Evolutionary conservation across 352 stramenopile genomes (phyloP).

Genomic region (Phytophthora fragariaefolia): DNA sequence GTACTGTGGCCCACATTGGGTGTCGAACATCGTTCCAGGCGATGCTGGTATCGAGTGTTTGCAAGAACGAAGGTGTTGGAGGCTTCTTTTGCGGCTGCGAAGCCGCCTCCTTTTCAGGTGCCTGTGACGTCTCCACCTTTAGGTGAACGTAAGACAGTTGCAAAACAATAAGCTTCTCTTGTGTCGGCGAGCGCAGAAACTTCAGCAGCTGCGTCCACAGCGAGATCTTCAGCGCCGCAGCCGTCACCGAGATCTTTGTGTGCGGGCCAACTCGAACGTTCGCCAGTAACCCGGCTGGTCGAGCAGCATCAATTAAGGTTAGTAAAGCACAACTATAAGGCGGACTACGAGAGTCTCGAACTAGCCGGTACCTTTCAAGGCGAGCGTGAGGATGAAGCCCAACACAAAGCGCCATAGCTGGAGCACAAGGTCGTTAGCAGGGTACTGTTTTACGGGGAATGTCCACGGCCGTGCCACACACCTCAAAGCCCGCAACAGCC

Average conservation of each 20-base stretch:
- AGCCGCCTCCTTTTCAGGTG: not conserved
- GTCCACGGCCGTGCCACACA: not conserved
- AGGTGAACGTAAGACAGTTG: conserved; percentile 49
- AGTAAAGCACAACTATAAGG: not conserved
- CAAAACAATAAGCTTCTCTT: conserved; percentile 51
- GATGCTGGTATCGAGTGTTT: conserved; percentile 29
- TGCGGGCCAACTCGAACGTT: conserved; percentile 51
- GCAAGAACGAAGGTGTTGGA: conserved; percentile 12
- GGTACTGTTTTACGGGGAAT: not conserved
- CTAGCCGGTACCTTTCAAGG: conserved; percentile 30
- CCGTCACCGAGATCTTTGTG: conserved; percentile 53
- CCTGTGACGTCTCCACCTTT: conserved; percentile 26
- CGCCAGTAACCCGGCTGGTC: conserved; percentile 50
- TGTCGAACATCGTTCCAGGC: conserved; percentile 48
- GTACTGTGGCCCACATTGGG: conserved; percentile 40
- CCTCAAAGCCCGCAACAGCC: conserved; percentile 28
- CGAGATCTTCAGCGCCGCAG: conserved; percentile 47
- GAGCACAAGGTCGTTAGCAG: not conserved
- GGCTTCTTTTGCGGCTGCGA: not conserved
- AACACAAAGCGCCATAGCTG: conserved; percentile 35
- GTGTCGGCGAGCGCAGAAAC: conserved; percentile 56
- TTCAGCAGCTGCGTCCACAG: conserved; percentile 61
- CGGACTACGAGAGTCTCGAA: too few relatives aligned
- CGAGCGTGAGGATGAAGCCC: conserved; percentile 17
- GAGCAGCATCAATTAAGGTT: not conserved